Conservation (phyloP, 2,329 filamentous ascomycete species). For the Exophiala lecanii-corni region DNA sequence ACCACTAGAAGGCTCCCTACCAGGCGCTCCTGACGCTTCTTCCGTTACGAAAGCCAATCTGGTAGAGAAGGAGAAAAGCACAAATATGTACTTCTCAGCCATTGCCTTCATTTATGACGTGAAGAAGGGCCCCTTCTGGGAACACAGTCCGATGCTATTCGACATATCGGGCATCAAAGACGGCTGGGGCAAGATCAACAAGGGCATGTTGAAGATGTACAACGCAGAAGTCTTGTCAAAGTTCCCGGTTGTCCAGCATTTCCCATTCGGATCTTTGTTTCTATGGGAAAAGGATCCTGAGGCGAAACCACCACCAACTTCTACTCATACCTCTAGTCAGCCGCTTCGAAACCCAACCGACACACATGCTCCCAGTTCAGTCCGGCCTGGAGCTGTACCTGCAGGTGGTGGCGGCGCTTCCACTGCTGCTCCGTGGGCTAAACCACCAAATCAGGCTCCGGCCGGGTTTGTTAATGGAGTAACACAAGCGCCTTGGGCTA, state of each 20-base stretch:
- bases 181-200: slow-evolving; percentile 99
- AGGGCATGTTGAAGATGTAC: slow-evolving; percentile 99
- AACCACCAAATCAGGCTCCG: slow-evolving; percentile 13
- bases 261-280: slow-evolving; percentile 76
- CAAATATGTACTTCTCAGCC: slow-evolving; percentile 89
- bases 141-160: slow-evolving; percentile 84
- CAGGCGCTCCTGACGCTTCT: slow-evolving; percentile 64
- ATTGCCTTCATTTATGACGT: slow-evolving; percentile 97
- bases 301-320: slow-evolving; percentile 46
- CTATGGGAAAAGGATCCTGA: slow-evolving; percentile 67
- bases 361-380: slow-evolving; percentile 9
- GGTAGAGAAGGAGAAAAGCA: slow-evolving; percentile 60
- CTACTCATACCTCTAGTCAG: slow-evolving; percentile 57
- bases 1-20: slow-evolving; percentile 73
- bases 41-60: slow-evolving; percentile 62
- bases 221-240: slow-evolving; percentile 94
- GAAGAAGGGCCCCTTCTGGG: slow-evolving; percentile 94
- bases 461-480: slow-evolving; percentile 26
- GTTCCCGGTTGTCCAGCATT: slow-evolving; percentile 98
- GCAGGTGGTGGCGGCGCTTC: not conserved
- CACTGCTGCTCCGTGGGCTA: slow-evolving; percentile 28
- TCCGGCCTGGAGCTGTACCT: slow-evolving; percentile 12
- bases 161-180: slow-evolving; percentile 87
- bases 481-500: slow-evolving; percentile 28
- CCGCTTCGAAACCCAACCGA: slow-evolving; percentile 34